Percentiles rank a stretch among this genome's conserved stretches.
Conservation (phyloP, 768 basidiomycete genomes). For the Lentinula raphanica region DNA sequence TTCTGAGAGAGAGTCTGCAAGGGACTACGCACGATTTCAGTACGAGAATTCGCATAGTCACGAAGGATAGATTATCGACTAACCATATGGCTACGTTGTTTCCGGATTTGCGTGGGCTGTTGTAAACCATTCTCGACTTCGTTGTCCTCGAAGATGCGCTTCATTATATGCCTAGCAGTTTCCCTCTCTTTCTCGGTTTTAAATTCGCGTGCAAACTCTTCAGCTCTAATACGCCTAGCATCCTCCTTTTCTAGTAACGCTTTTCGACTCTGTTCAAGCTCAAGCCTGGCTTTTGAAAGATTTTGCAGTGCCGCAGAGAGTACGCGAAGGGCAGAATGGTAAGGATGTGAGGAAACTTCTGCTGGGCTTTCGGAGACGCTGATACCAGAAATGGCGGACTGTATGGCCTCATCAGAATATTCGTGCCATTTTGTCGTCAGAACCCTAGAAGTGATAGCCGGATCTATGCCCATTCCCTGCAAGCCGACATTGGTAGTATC, state of each 20-base stretch:
- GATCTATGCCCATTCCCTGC: slow-evolving; percentile 15
- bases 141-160: slow-evolving; percentile 48
- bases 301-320: slow-evolving; percentile 64
- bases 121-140: neutral
- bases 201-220: slow-evolving; percentile 53
- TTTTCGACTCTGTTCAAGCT: slow-evolving; percentile 57
- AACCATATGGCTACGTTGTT: slow-evolving; percentile 58
- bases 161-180: slow-evolving; percentile 60
- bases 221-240: slow-evolving; percentile 44
- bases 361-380: slow-evolving; percentile 40
- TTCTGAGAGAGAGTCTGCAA: slow-evolving; percentile 49
- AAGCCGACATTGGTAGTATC: slow-evolving; percentile 2
- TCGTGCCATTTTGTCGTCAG: slow-evolving; percentile 73
- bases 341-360: slow-evolving; percentile 46
- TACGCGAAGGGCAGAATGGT: slow-evolving; percentile 62
- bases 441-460: slow-evolving; percentile 39
- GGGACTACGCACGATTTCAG: slow-evolving; percentile 30
- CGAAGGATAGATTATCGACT: slow-evolving; percentile 15
- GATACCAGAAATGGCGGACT: slow-evolving; percentile 52
- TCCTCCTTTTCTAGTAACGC: slow-evolving; percentile 56
- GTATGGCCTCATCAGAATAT: slow-evolving; percentile 70
- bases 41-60: neutral
- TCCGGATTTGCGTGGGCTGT: slow-evolving; percentile 30
- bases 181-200: slow-evolving; percentile 52
- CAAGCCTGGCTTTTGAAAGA: slow-evolving; percentile 49